Evolutionary conservation across 176 grass and related monocot genomes (phyloP).

Genomic region (barley (Hordeum vulgare)): MorexV3_pseudomolecules_assembly NC_058518.1:320332661-320333160

Average conservation of each 20-base stretch:
- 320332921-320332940: conserved; percentile 32
- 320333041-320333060: not conserved
- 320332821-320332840: not conserved
- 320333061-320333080: not conserved
- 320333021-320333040: not conserved
- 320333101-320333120: not conserved
- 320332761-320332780: not conserved
- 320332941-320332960: conserved; percentile 19
- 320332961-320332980: conserved; percentile 17
- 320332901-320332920: conserved; percentile 24
- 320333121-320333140: not conserved
- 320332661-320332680: too few relatives aligned
- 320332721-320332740: too few relatives aligned
- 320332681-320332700: too few relatives aligned
- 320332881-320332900: not conserved
- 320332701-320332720: too few relatives aligned
- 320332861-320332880: not conserved
- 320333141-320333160: not conserved
- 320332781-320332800: not conserved
- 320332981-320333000: not conserved
- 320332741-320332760: too few relatives aligned
- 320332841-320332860: not conserved
- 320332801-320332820: not conserved
- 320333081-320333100: not conserved
- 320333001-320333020: not conserved